These are phyloP conservation scores for Exobasidium rhododendri DNA, from an alignment of 1,284 basidiomycete genomes.

Conservation along the genomic window DNA sequence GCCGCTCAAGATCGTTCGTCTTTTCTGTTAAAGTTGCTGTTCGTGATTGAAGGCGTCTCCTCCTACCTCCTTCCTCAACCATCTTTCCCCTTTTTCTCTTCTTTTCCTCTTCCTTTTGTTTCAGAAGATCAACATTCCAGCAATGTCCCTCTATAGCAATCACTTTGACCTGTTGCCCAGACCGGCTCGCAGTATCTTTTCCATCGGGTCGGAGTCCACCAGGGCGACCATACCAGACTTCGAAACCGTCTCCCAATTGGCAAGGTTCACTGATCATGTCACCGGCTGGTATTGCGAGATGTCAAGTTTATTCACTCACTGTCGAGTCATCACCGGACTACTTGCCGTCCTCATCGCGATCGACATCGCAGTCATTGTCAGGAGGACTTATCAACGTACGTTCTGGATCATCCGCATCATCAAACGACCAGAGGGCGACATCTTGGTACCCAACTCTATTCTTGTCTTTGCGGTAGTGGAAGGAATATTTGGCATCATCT, in stretches of 20 bases:
- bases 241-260: background rate
- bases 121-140: no score
- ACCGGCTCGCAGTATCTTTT: background rate
- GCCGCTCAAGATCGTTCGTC: no score
- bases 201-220: background rate
- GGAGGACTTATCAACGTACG: background rate
- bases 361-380: background rate
- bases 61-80: no score
- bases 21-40: no score
- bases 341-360: background rate
- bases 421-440: conserved; percentile 1
- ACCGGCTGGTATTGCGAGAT: background rate
- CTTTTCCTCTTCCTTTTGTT: no score
- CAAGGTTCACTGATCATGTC: background rate
- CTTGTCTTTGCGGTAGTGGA: conserved; percentile 5
- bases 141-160: background rate
- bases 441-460: conserved; percentile 4
- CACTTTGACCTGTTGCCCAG: background rate
- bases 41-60: no score
- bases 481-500: conserved; percentile 5
- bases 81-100: no score
- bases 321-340: background rate
- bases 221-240: background rate
- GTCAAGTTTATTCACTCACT: background rate
- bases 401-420: background rate